Conservation (phyloP, 2,329 filamentous ascomycete species). For the Pleomassaria siparia region DNA sequence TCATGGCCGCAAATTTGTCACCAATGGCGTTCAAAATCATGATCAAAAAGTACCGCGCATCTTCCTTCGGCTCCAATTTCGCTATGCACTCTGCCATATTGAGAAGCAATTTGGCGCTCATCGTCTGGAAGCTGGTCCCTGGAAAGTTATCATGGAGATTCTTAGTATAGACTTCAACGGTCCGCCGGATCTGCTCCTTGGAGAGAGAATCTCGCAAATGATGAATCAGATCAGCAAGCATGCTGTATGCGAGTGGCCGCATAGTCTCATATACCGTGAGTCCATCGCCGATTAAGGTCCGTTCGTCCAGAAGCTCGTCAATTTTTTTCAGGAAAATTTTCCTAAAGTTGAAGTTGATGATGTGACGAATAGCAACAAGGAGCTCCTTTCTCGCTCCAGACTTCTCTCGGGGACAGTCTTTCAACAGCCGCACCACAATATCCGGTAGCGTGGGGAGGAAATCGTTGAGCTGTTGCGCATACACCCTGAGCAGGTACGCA, state of each 20-base stretch:
- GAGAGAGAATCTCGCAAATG: conserved; percentile 89
- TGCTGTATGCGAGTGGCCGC: conserved; percentile 93
- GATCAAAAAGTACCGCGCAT: conserved; percentile 92
- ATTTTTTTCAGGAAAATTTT: conserved; percentile 95
- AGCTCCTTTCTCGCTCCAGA: conserved; percentile 92
- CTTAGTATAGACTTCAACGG: conserved; percentile 94
- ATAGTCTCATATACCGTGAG: conserved; percentile 96
- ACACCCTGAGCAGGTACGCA: conserved; percentile 86
- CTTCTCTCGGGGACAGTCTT: conserved; percentile 93
- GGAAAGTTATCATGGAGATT: conserved; percentile 95
- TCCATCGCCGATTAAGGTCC: conserved; percentile 91
- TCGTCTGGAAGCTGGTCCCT: conserved; percentile 97
- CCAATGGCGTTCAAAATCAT: conserved; percentile 98
- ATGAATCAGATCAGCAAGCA: conserved; percentile 97
- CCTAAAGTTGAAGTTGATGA: conserved; percentile 98
- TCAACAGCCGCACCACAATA: conserved; percentile 85
- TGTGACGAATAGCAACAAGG: conserved; percentile 92
- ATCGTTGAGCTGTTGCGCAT: conserved; percentile 82
- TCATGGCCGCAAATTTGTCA: conserved; percentile 98
- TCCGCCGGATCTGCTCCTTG: conserved; percentile 89
- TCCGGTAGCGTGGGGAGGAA: conserved; percentile 83
- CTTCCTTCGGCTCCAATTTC: conserved; percentile 87
- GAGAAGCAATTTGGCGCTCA: conserved; percentile 94
- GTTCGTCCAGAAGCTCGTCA: conserved; percentile 89
- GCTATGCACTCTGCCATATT: conserved; percentile 99